Evolutionary conservation across 2,329 filamentous ascomycete genomes (phyloP).

Genomic region (Neurospora sp.): DNA sequence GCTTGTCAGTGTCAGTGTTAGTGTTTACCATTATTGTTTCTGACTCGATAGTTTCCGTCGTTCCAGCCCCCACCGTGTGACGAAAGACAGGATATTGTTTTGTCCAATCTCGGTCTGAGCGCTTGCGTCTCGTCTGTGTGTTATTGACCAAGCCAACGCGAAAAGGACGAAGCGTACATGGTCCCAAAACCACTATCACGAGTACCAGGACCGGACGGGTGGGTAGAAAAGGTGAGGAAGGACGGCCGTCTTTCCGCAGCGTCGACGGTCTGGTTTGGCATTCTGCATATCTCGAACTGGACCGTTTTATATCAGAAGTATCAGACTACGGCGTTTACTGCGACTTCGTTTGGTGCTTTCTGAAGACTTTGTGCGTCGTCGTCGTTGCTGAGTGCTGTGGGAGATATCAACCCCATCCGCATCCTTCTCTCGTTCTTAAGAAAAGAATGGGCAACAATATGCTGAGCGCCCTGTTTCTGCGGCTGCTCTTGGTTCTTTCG

Average conservation of each 20-base stretch:
- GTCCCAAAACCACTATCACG: background rate
- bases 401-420: background rate
- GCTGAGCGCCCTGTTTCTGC: background rate
- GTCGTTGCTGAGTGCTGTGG: background rate
- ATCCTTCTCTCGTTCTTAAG: background rate
- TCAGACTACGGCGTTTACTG: background rate
- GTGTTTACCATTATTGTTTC: background rate
- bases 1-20: background rate
- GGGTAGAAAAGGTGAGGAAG: background rate
- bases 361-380: background rate
- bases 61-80: background rate
- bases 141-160: background rate
- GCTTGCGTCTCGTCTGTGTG: background rate
- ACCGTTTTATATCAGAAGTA: background rate
- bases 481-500: slow-evolving; percentile 1
- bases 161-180: background rate
- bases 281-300: background rate
- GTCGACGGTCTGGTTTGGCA: background rate
- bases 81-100: background rate
- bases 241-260: background rate
- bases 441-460: background rate
- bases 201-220: background rate
- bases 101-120: background rate
- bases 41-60: background rate
- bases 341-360: background rate